Conservation (phyloP, 306 rosid species). For the Fagus sylvatica region DNA sequence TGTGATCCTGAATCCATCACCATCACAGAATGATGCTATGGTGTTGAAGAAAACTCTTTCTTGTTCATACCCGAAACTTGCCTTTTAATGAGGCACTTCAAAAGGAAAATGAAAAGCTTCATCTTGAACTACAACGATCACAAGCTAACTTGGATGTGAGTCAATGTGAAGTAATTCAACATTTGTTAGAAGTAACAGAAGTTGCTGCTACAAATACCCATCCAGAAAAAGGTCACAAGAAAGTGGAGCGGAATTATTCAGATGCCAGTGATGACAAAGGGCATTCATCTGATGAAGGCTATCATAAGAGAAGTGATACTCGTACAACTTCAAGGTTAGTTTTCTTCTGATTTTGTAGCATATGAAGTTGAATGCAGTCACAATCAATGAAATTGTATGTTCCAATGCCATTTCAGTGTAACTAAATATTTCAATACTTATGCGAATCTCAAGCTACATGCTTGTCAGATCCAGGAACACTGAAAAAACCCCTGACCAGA, state of each 20-base stretch:
- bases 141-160: conserved; percentile 75
- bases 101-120: conserved; percentile 93
- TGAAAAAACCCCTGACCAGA: background rate
- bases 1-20: conserved; percentile 87
- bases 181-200: conserved; percentile 82
- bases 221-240: conserved; percentile 60
- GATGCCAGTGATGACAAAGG: conserved; percentile 50
- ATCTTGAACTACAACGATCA: conserved; percentile 81
- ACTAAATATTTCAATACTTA: conserved; percentile 2
- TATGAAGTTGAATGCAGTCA: conserved; percentile 1
- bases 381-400: background rate
- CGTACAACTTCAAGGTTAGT: conserved; percentile 55
- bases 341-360: conserved; percentile 16
- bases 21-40: conserved; percentile 62
- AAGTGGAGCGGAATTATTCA: conserved; percentile 49
- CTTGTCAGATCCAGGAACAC: conserved; percentile 19
- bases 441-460: conserved; percentile 14
- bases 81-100: conserved; percentile 74
- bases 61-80: conserved; percentile 85
- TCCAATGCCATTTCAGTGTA: background rate
- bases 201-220: conserved; percentile 54
- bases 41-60: conserved; percentile 92
- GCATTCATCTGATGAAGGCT: conserved; percentile 58
- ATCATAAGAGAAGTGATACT: conserved; percentile 43
- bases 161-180: conserved; percentile 96